These are phyloP conservation scores for Hypomontagnella submonticulosa DNA, from an alignment of 495 filamentous ascomycete species.

Conservation along the genomic window DNA sequence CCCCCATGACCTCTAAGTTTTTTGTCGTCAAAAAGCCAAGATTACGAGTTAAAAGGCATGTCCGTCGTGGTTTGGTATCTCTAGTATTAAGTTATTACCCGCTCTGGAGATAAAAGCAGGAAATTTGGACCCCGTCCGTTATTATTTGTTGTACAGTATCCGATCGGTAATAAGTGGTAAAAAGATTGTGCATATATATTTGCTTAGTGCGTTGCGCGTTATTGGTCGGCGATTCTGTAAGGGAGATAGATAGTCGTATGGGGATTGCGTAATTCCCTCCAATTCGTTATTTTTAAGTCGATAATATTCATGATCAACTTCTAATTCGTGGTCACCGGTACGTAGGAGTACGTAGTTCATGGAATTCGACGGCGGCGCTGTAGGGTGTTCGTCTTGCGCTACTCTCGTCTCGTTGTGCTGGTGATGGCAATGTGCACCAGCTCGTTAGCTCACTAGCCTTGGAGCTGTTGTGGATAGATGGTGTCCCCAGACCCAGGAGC, in stretches of 20 bases:
- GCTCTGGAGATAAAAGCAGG: constrained; percentile 26
- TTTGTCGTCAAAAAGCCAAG: constrained; percentile 43
- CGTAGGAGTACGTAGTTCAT: constrained; percentile 11
- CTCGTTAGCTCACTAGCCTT: constrained; percentile 42
- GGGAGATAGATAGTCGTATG: constrained; percentile 21
- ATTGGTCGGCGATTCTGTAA: constrained; percentile 28
- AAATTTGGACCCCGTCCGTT: constrained; percentile 27
- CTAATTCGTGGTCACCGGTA: constrained; percentile 12
- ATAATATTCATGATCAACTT: constrained; percentile 22
- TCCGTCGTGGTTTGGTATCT: constrained; percentile 50
- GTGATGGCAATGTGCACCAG: constrained; percentile 15
- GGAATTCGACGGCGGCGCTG: constrained; percentile 10
- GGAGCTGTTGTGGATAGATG: constrained; percentile 56
- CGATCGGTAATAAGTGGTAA: constrained; percentile 26
- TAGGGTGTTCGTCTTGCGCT: constrained; percentile 12
- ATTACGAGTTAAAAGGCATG: constrained; percentile 42
- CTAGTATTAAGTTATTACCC: constrained; percentile 47
- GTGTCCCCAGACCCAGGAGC: constrained; percentile 64
- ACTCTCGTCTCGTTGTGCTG: constrained; percentile 8
- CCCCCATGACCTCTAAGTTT: constrained; percentile 33
- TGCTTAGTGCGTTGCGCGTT: constrained; percentile 27
- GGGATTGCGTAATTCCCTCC: constrained; percentile 11
- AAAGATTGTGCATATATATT: constrained; percentile 12
- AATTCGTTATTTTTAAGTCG: constrained; percentile 26
- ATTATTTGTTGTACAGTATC: constrained; percentile 44